Percentiles rank a stretch among this genome's conserved stretches.
These are phyloP conservation scores for Colletotrichum sp. DNA, from an alignment of 2,329 filamentous ascomycete genomes.

Conservation along the genomic window DNA sequence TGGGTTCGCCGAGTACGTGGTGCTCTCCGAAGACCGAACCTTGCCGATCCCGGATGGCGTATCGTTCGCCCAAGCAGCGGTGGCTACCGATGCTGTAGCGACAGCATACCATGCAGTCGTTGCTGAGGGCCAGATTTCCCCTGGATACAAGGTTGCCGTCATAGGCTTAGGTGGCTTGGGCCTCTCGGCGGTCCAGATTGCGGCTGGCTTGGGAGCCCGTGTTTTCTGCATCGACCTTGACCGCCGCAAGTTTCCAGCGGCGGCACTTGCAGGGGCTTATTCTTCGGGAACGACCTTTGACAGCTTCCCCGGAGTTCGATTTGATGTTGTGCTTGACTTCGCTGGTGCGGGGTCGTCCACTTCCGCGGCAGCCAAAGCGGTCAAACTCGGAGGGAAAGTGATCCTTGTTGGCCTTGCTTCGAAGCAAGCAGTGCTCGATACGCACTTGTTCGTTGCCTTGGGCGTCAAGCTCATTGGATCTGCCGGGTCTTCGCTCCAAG, in stretches of 20 bases:
- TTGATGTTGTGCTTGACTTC: slow-evolving; percentile 18
- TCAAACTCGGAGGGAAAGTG: background rate
- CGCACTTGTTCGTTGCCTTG: background rate
- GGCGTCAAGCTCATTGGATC: background rate
- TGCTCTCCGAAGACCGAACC: background rate
- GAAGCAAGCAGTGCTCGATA: background rate
- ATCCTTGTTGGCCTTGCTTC: background rate
- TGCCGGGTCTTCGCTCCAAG: background rate
- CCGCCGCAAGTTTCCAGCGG: background rate
- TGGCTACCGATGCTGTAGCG: slow-evolving; percentile 14
- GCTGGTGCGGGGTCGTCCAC: background rate
- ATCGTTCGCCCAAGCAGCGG: background rate
- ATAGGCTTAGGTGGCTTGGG: background rate
- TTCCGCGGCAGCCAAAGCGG: background rate
- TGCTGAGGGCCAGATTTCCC: background rate
- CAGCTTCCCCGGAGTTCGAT: background rate
- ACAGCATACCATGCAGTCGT: slow-evolving; percentile 20
- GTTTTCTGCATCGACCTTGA: slow-evolving; percentile 9
- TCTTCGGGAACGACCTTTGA: background rate
- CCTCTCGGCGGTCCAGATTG: background rate
- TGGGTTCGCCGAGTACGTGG: slow-evolving; percentile 1
- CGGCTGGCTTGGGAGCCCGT: background rate
- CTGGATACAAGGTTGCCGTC: background rate
- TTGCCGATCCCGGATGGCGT: background rate
- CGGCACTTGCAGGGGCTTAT: background rate